phyloP scores from a whole-genome alignment of 2,329 filamentous ascomycete species.

The Sporothrix sp. region DNA sequence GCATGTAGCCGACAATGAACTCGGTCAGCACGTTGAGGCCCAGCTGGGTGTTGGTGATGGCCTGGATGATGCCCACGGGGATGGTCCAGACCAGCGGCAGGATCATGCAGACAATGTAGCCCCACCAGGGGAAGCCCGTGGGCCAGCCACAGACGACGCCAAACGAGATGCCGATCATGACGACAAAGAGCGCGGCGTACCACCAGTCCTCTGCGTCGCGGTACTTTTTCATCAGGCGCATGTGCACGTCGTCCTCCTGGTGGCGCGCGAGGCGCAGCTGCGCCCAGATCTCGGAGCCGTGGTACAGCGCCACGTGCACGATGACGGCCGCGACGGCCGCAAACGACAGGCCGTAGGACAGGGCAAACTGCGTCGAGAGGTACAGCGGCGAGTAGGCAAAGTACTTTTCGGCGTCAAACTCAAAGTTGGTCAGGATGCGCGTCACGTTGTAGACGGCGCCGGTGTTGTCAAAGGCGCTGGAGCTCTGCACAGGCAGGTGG shows the following conservation, averaged over 20 bases:
- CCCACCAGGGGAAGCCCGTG: slow-evolving; percentile 50
- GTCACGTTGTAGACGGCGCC: slow-evolving; percentile 50
- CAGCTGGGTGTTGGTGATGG: slow-evolving; percentile 60
- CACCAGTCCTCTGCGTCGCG: slow-evolving; percentile 51
- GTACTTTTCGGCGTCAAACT: slow-evolving; percentile 54
- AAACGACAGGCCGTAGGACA: slow-evolving; percentile 44
- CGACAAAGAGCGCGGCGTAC: slow-evolving; percentile 41
- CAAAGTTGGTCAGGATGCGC: slow-evolving; percentile 47
- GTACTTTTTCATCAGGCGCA: slow-evolving; percentile 53
- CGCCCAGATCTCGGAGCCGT: slow-evolving; percentile 44
- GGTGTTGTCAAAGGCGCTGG: slow-evolving; percentile 55
- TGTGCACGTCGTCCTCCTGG: slow-evolving; percentile 50
- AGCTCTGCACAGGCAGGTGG: slow-evolving; percentile 52
- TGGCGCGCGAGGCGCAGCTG: slow-evolving; percentile 45
- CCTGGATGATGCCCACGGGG: slow-evolving; percentile 56
- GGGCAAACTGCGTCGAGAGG: slow-evolving; percentile 50
- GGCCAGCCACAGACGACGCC: slow-evolving; percentile 44
- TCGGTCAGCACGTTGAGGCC: slow-evolving; percentile 64
- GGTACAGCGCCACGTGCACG: slow-evolving; percentile 46
- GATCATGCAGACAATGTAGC: slow-evolving; percentile 45
- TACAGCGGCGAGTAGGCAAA: slow-evolving; percentile 56
- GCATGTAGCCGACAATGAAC: slow-evolving; percentile 66
- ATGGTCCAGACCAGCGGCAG: slow-evolving; percentile 50
- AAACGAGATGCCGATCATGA: slow-evolving; percentile 47
- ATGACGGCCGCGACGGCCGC: slow-evolving; percentile 55